phyloP scores from a whole-genome alignment of 2,329 filamentous ascomycete species.

The Pseudogymnoascus sp. region DNA sequence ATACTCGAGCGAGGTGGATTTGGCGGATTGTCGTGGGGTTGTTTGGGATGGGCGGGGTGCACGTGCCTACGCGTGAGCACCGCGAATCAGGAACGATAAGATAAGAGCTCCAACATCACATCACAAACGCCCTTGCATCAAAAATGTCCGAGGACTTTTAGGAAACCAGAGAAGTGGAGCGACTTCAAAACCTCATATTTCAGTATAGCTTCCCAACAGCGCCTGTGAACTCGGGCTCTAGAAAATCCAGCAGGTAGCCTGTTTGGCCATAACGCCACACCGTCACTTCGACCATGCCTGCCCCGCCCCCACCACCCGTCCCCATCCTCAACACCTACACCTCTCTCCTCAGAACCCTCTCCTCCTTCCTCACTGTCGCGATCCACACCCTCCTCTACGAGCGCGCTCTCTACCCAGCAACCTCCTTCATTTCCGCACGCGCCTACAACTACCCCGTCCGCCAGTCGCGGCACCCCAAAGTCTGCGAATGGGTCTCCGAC shows the following conservation, averaged over 20 bases:
- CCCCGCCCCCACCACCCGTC: constrained; percentile 13
- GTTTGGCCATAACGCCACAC: background rate
- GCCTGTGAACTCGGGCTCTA: background rate
- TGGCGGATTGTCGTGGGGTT: constrained; percentile 5
- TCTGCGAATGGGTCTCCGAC: constrained; percentile 64
- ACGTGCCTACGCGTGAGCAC: constrained; percentile 9
- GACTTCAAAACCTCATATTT: background rate
- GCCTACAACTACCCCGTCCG: constrained; percentile 66
- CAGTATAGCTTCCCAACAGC: background rate
- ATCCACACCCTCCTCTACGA: constrained; percentile 66
- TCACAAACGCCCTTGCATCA: background rate
- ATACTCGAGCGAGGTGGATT: constrained; percentile 5
- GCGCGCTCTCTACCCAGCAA: constrained; percentile 56
- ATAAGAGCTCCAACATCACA: constrained; percentile 11
- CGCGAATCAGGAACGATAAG: constrained; percentile 11
- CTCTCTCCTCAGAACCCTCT: constrained; percentile 51
- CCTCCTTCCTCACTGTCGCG: constrained; percentile 60
- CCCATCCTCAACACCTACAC: constrained; percentile 35
- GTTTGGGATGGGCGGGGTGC: constrained; percentile 10
- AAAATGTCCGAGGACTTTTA: background rate
- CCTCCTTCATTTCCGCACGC: constrained; percentile 58
- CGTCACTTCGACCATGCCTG: constrained; percentile 14
- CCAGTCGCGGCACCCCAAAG: constrained; percentile 61
- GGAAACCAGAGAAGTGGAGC: background rate
- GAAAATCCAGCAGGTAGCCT: background rate